These are phyloP conservation scores for Gossypium gossypioides DNA, from an alignment of 441 rosid genomes.

Conservation along the genomic window DNA sequence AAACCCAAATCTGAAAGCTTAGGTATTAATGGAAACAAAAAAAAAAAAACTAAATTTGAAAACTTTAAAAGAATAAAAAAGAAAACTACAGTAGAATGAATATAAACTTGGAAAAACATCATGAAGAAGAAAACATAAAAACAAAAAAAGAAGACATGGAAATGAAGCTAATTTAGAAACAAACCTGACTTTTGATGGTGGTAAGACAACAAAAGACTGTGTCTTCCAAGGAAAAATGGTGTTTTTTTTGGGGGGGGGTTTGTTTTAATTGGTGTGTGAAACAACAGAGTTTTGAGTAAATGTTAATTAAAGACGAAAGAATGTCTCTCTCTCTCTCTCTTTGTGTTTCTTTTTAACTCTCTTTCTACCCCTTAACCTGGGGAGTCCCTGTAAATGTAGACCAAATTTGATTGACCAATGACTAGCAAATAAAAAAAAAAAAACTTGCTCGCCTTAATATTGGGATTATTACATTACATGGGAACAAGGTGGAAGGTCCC, in stretches of 20 bases:
- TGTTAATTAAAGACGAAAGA: slow-evolving; percentile 3
- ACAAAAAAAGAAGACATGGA: background rate
- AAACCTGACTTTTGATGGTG: slow-evolving; percentile 6
- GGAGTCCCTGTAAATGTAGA: background rate
- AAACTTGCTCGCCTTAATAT: too few species aligned
- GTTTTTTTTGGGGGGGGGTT: background rate
- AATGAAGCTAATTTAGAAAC: background rate
- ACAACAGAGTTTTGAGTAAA: slow-evolving; percentile 1
- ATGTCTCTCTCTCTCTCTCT: background rate
- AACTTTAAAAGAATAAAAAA: background rate
- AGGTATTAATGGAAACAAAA: background rate
- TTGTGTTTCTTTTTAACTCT: background rate
- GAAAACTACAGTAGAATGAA: background rate
- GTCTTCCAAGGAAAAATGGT: background rate
- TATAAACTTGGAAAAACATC: background rate
- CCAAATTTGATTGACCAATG: background rate
- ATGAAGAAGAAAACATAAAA: background rate
- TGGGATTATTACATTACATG: background rate
- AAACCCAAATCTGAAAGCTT: slow-evolving; percentile 5
- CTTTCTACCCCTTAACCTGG: background rate
- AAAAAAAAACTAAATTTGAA: background rate
- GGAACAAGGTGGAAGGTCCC: background rate
- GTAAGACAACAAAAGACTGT: background rate
- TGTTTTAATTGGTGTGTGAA: background rate
- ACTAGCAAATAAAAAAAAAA: background rate